A percentile compares a stretch with the other conserved stretches of the same genome.
phyloP scores from a whole-genome alignment of 495 filamentous ascomycete genomes.

The Penicillium daleae region DNA sequence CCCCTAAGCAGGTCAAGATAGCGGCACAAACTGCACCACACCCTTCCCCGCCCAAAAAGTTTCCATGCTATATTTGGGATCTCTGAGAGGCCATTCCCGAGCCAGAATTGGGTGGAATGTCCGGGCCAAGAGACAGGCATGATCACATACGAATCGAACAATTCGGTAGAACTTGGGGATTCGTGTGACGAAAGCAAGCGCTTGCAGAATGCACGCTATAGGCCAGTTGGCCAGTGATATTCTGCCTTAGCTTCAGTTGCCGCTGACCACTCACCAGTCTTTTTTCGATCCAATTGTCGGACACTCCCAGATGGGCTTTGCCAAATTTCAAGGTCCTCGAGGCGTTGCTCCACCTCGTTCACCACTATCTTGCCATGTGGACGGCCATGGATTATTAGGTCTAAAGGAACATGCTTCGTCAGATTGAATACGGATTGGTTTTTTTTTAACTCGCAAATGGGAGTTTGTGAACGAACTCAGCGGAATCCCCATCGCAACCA shows the following conservation, averaged over 20 bases:
- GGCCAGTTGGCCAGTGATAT: constrained; percentile 21
- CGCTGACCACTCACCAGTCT: constrained; percentile 24
- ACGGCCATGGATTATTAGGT: not conserved
- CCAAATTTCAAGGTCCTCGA: not conserved
- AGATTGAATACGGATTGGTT: too few relatives aligned
- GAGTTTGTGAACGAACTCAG: not conserved
- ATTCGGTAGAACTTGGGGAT: not conserved
- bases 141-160: not conserved
- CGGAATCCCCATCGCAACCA: not conserved
- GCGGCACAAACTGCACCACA: not conserved
- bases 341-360: not conserved
- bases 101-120: not conserved
- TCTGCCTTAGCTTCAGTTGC: constrained; percentile 21
- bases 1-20: not conserved
- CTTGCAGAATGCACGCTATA: constrained; percentile 41
- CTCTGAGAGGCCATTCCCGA: not conserved
- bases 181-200: constrained; percentile 38
- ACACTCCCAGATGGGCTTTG: not conserved
- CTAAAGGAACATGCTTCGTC: not conserved
- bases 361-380: not conserved
- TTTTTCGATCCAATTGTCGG: not conserved
- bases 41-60: not conserved
- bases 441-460: not conserved
- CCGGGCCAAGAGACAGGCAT: not conserved
- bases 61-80: not conserved